Percentiles rank a stretch among this genome's conserved stretches.
These are phyloP conservation scores for Magnaporthiopsis poae DNA, from an alignment of 2,329 filamentous ascomycete genomes.

Conservation along the genomic window DNA sequence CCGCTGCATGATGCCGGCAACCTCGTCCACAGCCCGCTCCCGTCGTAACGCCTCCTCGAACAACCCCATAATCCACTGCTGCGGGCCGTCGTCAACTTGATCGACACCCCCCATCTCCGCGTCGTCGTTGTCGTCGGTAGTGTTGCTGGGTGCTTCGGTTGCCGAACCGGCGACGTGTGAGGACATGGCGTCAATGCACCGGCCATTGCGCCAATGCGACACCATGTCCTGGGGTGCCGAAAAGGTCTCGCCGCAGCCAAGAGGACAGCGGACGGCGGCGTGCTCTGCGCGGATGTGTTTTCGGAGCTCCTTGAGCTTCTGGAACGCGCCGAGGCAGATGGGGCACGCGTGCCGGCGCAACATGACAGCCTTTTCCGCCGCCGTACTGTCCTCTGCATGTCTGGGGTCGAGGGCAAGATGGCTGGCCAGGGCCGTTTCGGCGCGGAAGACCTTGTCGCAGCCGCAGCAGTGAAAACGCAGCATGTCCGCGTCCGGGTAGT, in stretches of 20 bases:
- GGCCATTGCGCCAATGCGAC: not conserved
- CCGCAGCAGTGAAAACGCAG: not conserved
- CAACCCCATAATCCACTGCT: not conserved
- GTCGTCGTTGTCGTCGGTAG: not conserved
- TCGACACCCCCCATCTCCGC: not conserved
- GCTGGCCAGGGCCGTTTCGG: not conserved
- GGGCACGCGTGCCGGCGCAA: not conserved
- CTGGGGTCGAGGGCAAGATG: not conserved
- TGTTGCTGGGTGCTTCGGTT: too few relatives aligned
- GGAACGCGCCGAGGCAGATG: not conserved
- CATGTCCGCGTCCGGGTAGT: not conserved
- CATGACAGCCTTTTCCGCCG: not conserved
- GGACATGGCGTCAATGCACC: not conserved
- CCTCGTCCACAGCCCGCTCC: not conserved
- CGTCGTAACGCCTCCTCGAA: not conserved
- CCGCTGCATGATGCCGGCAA: not conserved
- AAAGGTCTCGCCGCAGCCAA: not conserved
- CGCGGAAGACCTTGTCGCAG: not conserved
- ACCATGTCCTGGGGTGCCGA: not conserved
- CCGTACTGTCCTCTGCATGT: not conserved
- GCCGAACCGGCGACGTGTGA: not conserved
- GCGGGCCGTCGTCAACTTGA: not conserved
- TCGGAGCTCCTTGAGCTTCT: not conserved
- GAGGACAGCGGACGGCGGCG: not conserved
- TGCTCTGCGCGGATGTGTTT: not conserved